These are phyloP conservation scores for Paraphaeosphaeria sporulosa DNA, from an alignment of 2,329 filamentous ascomycete genomes.

Conservation along the genomic window DNA sequence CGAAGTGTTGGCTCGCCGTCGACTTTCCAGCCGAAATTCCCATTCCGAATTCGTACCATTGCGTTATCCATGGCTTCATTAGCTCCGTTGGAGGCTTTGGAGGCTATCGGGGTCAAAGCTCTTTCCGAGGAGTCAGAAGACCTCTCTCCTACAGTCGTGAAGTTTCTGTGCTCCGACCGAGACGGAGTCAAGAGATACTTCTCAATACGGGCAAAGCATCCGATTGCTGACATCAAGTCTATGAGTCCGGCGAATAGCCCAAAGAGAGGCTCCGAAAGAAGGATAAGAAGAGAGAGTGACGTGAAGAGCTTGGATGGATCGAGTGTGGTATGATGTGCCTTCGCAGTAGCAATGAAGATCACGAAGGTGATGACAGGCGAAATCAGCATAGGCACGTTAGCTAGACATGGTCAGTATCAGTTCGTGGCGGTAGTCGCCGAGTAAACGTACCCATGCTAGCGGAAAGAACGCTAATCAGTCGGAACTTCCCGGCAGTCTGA, in stretches of 20 bases:
- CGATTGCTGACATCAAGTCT: constrained; percentile 14
- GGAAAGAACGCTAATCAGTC: constrained; percentile 6
- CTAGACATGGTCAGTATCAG: neutral
- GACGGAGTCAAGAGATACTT: constrained; percentile 8
- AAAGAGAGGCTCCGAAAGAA: constrained; percentile 21
- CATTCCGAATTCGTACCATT: constrained; percentile 9
- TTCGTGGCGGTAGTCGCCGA: too few relatives aligned
- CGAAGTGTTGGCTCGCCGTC: constrained; percentile 1
- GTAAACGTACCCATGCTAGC: neutral
- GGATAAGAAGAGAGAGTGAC: constrained; percentile 16
- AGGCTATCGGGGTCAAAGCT: neutral
- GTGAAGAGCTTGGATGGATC: constrained; percentile 18
- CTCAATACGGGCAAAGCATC: constrained; percentile 16
- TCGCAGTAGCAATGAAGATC: constrained; percentile 11
- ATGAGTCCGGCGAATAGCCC: constrained; percentile 13
- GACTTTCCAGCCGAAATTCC: constrained; percentile 15
- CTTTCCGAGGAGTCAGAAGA: too few relatives aligned
- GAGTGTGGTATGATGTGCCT: constrained; percentile 7
- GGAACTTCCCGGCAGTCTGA: constrained; percentile 43
- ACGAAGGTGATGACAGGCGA: constrained; percentile 21
- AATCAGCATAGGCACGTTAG: constrained; percentile 9
- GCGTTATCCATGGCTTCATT: neutral
- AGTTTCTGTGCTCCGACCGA: neutral
- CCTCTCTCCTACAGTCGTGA: neutral
- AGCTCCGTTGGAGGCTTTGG: neutral